Percentiles rank a stretch among this genome's conserved stretches.
Evolutionary conservation across 495 filamentous ascomycete genomes (phyloP).

Genomic region (Parathielavia appendiculata): DNA sequence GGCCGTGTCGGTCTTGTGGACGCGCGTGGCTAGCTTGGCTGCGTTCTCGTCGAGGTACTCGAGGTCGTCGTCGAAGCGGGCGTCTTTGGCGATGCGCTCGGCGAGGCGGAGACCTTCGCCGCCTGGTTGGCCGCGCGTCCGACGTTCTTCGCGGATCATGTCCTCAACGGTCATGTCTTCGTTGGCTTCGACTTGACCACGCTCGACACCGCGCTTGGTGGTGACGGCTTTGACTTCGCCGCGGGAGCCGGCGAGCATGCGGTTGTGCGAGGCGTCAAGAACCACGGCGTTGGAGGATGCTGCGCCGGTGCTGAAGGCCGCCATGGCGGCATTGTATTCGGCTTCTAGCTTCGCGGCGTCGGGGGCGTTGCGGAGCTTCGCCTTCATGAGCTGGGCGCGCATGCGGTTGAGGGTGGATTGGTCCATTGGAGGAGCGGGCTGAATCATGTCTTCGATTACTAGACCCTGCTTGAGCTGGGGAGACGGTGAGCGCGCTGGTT

Average conservation of each 20-base stretch:
- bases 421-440: constrained; percentile 52
- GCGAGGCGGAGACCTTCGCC: constrained; percentile 79
- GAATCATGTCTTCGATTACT: constrained; percentile 39
- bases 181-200: constrained; percentile 78
- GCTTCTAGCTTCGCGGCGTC: constrained; percentile 74
- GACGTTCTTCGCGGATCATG: constrained; percentile 89
- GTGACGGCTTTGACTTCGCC: constrained; percentile 71
- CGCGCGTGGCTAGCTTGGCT: constrained; percentile 78
- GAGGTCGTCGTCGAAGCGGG: constrained; percentile 85
- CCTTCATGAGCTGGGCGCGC: constrained; percentile 90
- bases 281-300: constrained; percentile 66
- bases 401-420: constrained; percentile 80
- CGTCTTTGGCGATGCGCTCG: constrained; percentile 88
- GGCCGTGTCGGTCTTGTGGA: constrained; percentile 82
- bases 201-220: constrained; percentile 71
- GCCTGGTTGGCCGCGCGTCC: constrained; percentile 70
- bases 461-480: constrained; percentile 39
- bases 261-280: constrained; percentile 80
- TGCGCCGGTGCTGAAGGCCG: constrained; percentile 40
- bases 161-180: constrained; percentile 95
- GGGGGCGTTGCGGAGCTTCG: constrained; percentile 70
- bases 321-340: constrained; percentile 74
- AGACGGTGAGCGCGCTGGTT: constrained; percentile 7
- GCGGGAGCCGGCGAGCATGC: constrained; percentile 72
- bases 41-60: constrained; percentile 99